Evolutionary conservation across 805 yeast genomes (phyloP), one percentile per base, ranked within the genome.

Genomic region (Wickerhamiella sorbophila): DNA sequence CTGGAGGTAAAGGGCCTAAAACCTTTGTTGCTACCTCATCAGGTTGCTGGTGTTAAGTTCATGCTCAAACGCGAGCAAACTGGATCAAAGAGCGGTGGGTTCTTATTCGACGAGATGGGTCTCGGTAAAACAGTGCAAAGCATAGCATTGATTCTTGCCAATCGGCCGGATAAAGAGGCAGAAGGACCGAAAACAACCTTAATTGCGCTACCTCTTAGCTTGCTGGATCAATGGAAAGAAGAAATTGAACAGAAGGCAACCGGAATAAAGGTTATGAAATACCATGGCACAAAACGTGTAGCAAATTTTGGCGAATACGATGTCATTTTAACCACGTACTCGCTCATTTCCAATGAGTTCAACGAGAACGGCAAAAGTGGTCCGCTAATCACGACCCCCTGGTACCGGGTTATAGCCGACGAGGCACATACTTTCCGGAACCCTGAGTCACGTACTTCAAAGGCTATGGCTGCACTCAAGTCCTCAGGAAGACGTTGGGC

Each of bases 71-170:
- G 75, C 14, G 77, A 71, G n/a, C 43, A 33, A 3, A 33, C 41
- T 3, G 39, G 39, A 10, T 43, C 42, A 14, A 36, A 44, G 2
- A 67, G 64, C 43, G 82, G 82, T 22, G 83, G 81, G 3, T 40
- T 76, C n/a, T 61, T 83, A 32, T 83, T 91, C 53, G 94, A 83
- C 56, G 94, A 81, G 60, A 84, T 84, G 94, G 94, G 94, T 15
- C 64, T 84, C 14, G 94, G 94, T 40, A 84, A 84, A 53, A 84
- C 94, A 0, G 73, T 84, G 38, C 94, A 84, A 59, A 73, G 82
- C 12, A 63, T 76, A 33, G 79, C 91, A 0, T 61, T 84, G 34
- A 72, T 81, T 42, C 52, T 78, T 42, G 64, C 74, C 27, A 52
- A 52, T 20, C 51, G 46, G 20, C 47, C 47, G 9, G 31, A 31